Evolutionary conservation across 495 filamentous ascomycete genomes (phyloP), one percentile per base, ranked within the genome.

Genomic region (Hypomontagnella submonticulosa): DNA sequence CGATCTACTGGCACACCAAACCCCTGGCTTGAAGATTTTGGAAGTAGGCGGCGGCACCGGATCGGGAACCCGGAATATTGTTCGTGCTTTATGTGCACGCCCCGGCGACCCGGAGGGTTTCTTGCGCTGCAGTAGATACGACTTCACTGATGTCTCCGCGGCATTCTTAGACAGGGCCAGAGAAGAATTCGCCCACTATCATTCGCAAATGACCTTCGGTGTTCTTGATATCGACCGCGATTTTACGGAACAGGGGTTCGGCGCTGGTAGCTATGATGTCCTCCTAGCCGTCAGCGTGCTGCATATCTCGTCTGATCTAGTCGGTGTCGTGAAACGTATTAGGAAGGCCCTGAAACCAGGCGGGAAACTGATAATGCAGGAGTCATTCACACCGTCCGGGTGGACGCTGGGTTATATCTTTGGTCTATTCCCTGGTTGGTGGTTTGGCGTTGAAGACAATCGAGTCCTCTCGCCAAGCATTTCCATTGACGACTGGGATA

Each of bases 71-170:
- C 8, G 48, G 0, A 37, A 40, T 10, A 10, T 76, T 15, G 5
- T 74, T 9, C 10, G 11, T 4, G 44, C 57, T 1, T 57, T 74
- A 4, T 32, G 27, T 15, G 16, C 11, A 33, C 44, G 30, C 72
- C 9, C 9, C 23, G 36, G 53, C 48, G 52, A 46, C 1, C 7
- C 34, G 34, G 18, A 48, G 5, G 12, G 60, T 55, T 19, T 46
- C 15, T 9, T 55, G 9, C 44, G 50, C 30, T 72, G n/a, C 43
- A 52, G 1, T 57, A 64, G 57, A 6, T 82, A 80, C 48, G 66
- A 65, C 4, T 86, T 83, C 55, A 85, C 84, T 0, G 84, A 87
- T 56, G 75, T 85, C 4, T 84, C 82, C 0, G 46, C 76, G 0
- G 75, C 70, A 0, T 85, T 83, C 50, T 80, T 85, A 23, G 78